A percentile compares a stretch with the other conserved stretches of the same genome.
These are phyloP conservation scores for Adansonia grandidieri DNA, from an alignment of 441 rosid species.

Conservation along the genomic window DNA sequence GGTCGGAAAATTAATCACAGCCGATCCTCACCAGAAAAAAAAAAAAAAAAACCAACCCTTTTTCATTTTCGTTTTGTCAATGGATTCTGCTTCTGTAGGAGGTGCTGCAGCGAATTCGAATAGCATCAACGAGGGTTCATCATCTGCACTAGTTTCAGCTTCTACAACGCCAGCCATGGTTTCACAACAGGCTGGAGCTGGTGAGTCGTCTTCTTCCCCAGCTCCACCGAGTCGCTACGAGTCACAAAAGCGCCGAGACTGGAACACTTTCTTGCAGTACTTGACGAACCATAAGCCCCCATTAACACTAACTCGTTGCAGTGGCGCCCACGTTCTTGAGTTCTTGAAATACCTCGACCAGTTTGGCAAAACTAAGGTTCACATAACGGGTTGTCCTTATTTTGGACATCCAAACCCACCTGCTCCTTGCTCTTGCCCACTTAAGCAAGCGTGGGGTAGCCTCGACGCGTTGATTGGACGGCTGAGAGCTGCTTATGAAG, in stretches of 20 bases:
- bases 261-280: conserved; percentile 93
- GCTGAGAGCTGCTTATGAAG: conserved; percentile 87
- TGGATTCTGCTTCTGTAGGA: conserved; percentile 50
- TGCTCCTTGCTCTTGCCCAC: conserved; percentile 82
- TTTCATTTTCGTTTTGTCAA: conserved; percentile 6
- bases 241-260: conserved; percentile 91
- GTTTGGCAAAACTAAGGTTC: conserved; percentile 94
- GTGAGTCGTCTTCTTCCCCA: conserved; percentile 40
- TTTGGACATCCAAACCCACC: conserved; percentile 89
- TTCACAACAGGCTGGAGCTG: conserved; percentile 10
- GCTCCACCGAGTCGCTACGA: conserved; percentile 83
- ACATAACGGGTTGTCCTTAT: conserved; percentile 68
- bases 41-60: background rate
- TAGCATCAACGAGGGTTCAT: conserved; percentile 33
- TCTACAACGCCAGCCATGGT: conserved; percentile 31
- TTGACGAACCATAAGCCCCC: conserved; percentile 90
- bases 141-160: conserved; percentile 28
- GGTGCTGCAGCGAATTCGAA: conserved; percentile 27
- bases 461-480: conserved; percentile 96
- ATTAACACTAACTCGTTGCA: conserved; percentile 70
- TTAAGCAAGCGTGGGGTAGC: conserved; percentile 94
- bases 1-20: background rate
- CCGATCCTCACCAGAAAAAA: background rate
- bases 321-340: conserved; percentile 93
- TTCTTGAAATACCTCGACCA: conserved; percentile 89